phyloP scores from a whole-genome alignment of 805 yeast species.

The Kuraishia cidri region DNA sequence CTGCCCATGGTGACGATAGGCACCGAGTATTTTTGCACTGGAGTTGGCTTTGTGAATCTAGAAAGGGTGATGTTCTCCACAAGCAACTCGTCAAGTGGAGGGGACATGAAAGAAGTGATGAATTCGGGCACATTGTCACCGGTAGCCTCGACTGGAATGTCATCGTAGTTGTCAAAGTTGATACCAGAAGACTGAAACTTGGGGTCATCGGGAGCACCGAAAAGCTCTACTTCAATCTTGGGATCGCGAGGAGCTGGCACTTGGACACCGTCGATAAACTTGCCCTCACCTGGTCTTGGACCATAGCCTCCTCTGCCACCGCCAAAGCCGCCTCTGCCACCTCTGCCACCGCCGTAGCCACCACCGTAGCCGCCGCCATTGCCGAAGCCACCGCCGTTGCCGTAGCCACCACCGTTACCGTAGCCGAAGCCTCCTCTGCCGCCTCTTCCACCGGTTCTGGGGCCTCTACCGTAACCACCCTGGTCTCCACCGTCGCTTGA shows the following conservation, averaged over 20 bases:
- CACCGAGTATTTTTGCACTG: slow-evolving; percentile 87
- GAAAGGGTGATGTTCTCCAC: slow-evolving; percentile 83
- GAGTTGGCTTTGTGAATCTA: slow-evolving; percentile 93
- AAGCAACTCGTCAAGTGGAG: slow-evolving; percentile 82
- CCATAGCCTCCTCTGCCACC: slow-evolving; percentile 17
- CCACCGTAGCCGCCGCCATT: slow-evolving; percentile 25
- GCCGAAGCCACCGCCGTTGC: slow-evolving; percentile 20
- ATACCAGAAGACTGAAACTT: slow-evolving; percentile 89
- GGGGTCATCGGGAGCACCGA: slow-evolving; percentile 73
- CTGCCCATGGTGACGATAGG: slow-evolving; percentile 64
- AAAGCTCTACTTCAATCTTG: slow-evolving; percentile 67
- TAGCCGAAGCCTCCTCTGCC: slow-evolving; percentile 21
- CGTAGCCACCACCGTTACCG: slow-evolving; percentile 21
- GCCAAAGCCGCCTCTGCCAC: slow-evolving; percentile 22
- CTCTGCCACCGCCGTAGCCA: slow-evolving; percentile 19
- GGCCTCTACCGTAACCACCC: slow-evolving; percentile 17
- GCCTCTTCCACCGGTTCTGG: slow-evolving; percentile 17
- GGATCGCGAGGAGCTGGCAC: slow-evolving; percentile 70
- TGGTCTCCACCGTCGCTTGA: slow-evolving; percentile 13
- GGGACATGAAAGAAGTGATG: slow-evolving; percentile 76
- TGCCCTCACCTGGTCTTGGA: slow-evolving; percentile 56
- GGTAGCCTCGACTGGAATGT: slow-evolving; percentile 96
- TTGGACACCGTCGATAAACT: slow-evolving; percentile 83
- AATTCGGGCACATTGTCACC: slow-evolving; percentile 96
- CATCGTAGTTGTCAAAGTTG: slow-evolving; percentile 97